These are phyloP conservation scores for Amniculicola lignicola DNA, from an alignment of 495 filamentous ascomycete species.

Conservation along the genomic window DNA sequence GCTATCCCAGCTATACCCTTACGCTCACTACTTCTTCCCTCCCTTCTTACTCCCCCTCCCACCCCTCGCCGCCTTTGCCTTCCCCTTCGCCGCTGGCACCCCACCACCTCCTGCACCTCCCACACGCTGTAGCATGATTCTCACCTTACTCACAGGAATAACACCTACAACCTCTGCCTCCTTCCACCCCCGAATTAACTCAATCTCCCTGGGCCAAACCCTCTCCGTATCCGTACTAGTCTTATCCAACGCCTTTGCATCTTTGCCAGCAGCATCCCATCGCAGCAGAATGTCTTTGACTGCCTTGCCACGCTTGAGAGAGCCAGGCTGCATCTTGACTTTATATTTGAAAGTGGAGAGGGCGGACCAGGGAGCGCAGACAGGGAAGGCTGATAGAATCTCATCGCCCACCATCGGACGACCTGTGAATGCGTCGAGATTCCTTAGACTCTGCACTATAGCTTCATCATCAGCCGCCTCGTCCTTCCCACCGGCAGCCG, in stretches of 20 bases:
- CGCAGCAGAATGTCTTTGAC: conserved; percentile 78
- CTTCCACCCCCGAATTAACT: conserved; percentile 75
- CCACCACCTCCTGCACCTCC: conserved; percentile 43
- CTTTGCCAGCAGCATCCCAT: conserved; percentile 59
- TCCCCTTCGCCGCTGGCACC: conserved; percentile 48
- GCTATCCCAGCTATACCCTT: neutral
- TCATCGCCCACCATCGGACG: conserved; percentile 77
- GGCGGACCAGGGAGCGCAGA: conserved; percentile 88
- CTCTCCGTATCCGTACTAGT: conserved; percentile 61
- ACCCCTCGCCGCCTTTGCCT: conserved; percentile 44
- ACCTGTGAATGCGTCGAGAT: conserved; percentile 73
- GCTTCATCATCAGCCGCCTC: conserved; percentile 52
- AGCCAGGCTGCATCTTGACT: conserved; percentile 86
- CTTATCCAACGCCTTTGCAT: conserved; percentile 55
- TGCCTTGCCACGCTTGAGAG: conserved; percentile 91
- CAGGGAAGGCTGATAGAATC: conserved; percentile 81
- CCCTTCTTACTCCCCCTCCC: conserved; percentile 44
- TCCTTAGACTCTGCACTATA: conserved; percentile 51
- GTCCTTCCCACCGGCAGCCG: conserved; percentile 31
- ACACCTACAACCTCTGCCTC: conserved; percentile 76
- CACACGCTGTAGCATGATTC: conserved; percentile 65
- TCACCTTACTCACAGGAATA: conserved; percentile 81
- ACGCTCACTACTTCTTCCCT: conserved; percentile 5
- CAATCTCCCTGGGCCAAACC: conserved; percentile 77
- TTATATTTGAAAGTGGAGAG: conserved; percentile 79